Evolutionary conservation across 345 rosid genomes (phyloP).

Genomic region (Bruguiera parviflora): DNA sequence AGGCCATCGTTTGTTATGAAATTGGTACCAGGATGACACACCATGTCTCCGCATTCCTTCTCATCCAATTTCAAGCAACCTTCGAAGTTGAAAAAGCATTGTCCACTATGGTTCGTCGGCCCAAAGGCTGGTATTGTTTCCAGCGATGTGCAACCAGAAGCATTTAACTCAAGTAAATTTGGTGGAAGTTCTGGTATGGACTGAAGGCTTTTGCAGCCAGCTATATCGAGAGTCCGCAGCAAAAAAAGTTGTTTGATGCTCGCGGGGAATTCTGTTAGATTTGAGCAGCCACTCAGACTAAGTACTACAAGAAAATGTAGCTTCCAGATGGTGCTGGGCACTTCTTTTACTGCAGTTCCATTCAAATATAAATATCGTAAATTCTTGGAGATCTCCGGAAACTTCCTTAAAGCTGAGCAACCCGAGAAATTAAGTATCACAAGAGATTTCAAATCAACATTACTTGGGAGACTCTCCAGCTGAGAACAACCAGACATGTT

Average conservation of each 20-base stretch:
- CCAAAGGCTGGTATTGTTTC: too few species aligned
- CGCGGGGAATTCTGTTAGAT: too few species aligned
- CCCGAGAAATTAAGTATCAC: conserved; percentile 19
- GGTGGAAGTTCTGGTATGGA: too few species aligned
- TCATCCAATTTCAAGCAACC: too few species aligned
- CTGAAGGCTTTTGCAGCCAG: background rate
- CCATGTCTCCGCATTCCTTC: too few species aligned
- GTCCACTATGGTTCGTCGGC: too few species aligned
- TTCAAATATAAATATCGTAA: background rate
- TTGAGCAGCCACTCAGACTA: background rate
- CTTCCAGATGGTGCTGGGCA: background rate
- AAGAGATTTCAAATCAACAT: conserved; percentile 19
- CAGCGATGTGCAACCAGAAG: background rate
- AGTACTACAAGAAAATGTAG: background rate
- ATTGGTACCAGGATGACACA: background rate
- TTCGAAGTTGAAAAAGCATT: too few species aligned
- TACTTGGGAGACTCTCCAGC: conserved; percentile 22
- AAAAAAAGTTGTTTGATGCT: background rate
- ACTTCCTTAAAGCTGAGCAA: conserved; percentile 3
- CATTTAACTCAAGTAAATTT: too few species aligned
- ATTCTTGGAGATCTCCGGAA: background rate
- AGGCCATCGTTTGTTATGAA: too few species aligned
- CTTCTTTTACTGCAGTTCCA: background rate
- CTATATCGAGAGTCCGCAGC: background rate
- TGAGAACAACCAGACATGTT: conserved; percentile 21